Base-by-base conservation (phyloP, 2,329 filamentous ascomycete genomes). In the Fusarium sp. region DNA sequence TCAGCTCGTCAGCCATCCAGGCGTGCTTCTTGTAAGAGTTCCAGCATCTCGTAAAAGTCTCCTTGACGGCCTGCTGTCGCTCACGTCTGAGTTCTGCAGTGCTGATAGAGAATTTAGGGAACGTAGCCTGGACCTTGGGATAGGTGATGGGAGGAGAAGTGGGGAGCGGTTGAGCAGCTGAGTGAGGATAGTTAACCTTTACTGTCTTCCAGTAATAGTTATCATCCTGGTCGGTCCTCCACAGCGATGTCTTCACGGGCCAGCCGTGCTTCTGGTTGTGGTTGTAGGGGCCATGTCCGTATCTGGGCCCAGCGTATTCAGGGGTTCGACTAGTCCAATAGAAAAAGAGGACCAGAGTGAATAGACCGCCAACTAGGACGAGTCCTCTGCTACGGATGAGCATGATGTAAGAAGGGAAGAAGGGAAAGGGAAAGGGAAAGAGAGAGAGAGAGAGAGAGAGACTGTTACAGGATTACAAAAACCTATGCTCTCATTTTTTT, bases 1-100 rank as follows among this genome's bases (percentile, higher is more conserved):
- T 77, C 48, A 90, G 76, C 63, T 88, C 88, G 70, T 90, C 87
- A 43, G 82, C 79, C 66, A 82, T 80, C 86, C 87, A 90, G 0
- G 88, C 88, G 64, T 83, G 73, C 49, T 79, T 78, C 68, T 81
- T 86, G 73, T 91, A 90, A 23, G 81, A 82, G 4, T 73, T 68
- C 85, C 86, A 89, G 46, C 66, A 65, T 54, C 57, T 53, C 19
- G 49, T 25, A 27, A 84, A 83, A 0, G 75, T 73, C 1, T 68
- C 70, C 37, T 77, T 78, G 25, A 84, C 77, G 7, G 79, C 74
- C 3, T 75, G 72, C 13, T 70, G 71, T 10, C 74, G 74, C 47
- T 65, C 15, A 70, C 72, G n/a, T 77, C 79, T 42, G 72, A 61
- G 53, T 43, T 63, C 44, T 32, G 64, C 71, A 21, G 48, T 42